Base-by-base conservation (phyloP, 2,329 filamentous ascomycete genomes). In the Sclerotinia minor region DNA sequence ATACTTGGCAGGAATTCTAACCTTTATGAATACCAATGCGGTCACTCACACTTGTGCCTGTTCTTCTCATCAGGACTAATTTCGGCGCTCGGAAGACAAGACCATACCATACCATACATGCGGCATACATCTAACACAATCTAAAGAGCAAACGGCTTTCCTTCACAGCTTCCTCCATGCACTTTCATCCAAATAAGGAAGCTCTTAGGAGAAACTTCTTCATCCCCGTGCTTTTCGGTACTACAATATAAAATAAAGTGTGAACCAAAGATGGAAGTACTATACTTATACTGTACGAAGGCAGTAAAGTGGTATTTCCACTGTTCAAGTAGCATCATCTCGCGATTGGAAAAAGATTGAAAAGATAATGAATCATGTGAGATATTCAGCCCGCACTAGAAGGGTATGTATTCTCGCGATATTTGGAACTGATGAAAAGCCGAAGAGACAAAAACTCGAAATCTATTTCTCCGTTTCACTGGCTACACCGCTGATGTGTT, bases 181-280 rank as follows among this genome's bases (percentile, higher is more conserved):
- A n/a, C 21, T 13, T 26, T 59, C 57, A 15, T 60, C 19, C 13
- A 60, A 29, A 50, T 38, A 6, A 24, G 32, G 44, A 35, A 24
- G 58, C 21, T 61, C 29, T 61, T 50, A 35, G 29, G 45, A 61
- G 58, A 61, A 19, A 50, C 58, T 50, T 49, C n/a, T 47, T 38
- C 29, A 38, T 24, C 29, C 45, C 49, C 11, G 13, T 32, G 3
- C 3, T 13, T 29, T 44, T 60, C 44, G 24, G 32, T 15, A 15
- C 13, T 41, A 41, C 38, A 5, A 32, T 17, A 35, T 49, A 19
- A 21, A 35, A 21, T 8, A 17, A n/a, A 47, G 26, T 35, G 44
- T 9, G 47, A 24, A 26, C 19, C 26, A 47, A 35, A 35, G 57
- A 32, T 24, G 24, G 26, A 32, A 24, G 11, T 24, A 17, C 11